phyloP scores from a whole-genome alignment of 2,329 filamentous ascomycete species.

The Blumeriella jaapii region DNA sequence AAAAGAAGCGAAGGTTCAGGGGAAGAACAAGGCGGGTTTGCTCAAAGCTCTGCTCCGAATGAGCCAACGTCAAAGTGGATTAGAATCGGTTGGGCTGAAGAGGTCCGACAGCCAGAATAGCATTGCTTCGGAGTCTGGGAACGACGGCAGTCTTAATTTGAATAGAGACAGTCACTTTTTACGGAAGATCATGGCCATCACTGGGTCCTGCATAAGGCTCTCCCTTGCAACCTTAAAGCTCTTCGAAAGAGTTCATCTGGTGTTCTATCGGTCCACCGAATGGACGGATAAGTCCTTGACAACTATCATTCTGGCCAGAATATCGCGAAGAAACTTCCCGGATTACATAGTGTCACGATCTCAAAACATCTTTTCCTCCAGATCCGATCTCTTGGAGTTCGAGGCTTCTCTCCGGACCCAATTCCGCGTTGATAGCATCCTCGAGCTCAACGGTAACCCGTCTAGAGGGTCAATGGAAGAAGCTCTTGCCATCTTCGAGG shows the following conservation, averaged over 20 bases:
- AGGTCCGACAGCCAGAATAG: conserved; percentile 34
- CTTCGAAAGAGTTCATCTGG: conserved; percentile 87
- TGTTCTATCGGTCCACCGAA: conserved; percentile 91
- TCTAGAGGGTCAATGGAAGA: conserved; percentile 52
- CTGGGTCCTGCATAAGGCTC: conserved; percentile 76
- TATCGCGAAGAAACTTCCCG: conserved; percentile 78
- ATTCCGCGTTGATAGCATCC: conserved; percentile 65
- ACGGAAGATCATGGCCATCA: conserved; percentile 62
- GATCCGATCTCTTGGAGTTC: conserved; percentile 70
- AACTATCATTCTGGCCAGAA: conserved; percentile 86
- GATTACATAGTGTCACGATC: conserved; percentile 84
- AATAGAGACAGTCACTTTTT: conserved; percentile 68
- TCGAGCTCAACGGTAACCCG: conserved; percentile 67
- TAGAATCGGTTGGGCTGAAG: conserved; percentile 58
- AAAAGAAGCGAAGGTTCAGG: conserved; percentile 76
- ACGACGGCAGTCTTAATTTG: conserved; percentile 31
- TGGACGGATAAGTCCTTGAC: conserved; percentile 97
- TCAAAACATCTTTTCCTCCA: conserved; percentile 74
- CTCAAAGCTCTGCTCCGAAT: conserved; percentile 60
- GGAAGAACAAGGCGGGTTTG: conserved; percentile 78
- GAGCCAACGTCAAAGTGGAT: conserved; percentile 62
- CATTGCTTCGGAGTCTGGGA: conserved; percentile 41
- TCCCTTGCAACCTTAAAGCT: conserved; percentile 62
- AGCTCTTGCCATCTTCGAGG: conserved; percentile 61
- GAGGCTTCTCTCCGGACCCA: conserved; percentile 78